Percentiles rank a stretch among this genome's conserved stretches.
phyloP scores from a whole-genome alignment of 106 monocot genomes.

The Apostasia ramifera region DNA sequence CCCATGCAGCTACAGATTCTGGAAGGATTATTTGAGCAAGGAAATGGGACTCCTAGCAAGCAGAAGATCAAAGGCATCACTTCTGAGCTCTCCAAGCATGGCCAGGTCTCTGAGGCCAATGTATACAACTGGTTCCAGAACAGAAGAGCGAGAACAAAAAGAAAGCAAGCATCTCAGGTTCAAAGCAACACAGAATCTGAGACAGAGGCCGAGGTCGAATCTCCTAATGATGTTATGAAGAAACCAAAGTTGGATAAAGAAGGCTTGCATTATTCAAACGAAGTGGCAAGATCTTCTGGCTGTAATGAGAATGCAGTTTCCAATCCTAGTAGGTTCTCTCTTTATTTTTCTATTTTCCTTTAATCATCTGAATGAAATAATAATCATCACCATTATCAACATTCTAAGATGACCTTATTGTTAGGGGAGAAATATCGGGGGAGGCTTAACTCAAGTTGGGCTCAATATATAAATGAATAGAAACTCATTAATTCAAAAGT shows the following conservation, averaged over 20 bases:
- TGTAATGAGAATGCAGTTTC: not conserved
- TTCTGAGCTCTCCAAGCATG: slow-evolving; percentile 46
- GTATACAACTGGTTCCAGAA: slow-evolving; percentile 99
- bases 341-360: not conserved
- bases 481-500: no score
- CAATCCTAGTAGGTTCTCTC: not conserved
- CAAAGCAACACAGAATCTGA: slow-evolving; percentile 6
- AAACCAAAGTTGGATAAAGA: not conserved
- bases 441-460: no score
- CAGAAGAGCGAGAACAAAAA: slow-evolving; percentile 64
- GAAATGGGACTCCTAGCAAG: slow-evolving; percentile 66
- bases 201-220: slow-evolving; percentile 12
- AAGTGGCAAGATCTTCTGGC: not conserved
- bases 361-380: no score
- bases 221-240: slow-evolving; percentile 5
- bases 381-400: no score
- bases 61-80: slow-evolving; percentile 78
- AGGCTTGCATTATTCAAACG: not conserved
- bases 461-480: no score
- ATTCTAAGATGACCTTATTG: no score
- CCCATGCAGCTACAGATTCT: slow-evolving; percentile 73
- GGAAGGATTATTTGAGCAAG: slow-evolving; percentile 63
- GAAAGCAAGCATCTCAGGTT: slow-evolving; percentile 23
- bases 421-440: no score
- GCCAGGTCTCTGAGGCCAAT: slow-evolving; percentile 76